Base-by-base conservation (phyloP, 768 basidiomycete species). In the Auricularia sp. region DNA sequence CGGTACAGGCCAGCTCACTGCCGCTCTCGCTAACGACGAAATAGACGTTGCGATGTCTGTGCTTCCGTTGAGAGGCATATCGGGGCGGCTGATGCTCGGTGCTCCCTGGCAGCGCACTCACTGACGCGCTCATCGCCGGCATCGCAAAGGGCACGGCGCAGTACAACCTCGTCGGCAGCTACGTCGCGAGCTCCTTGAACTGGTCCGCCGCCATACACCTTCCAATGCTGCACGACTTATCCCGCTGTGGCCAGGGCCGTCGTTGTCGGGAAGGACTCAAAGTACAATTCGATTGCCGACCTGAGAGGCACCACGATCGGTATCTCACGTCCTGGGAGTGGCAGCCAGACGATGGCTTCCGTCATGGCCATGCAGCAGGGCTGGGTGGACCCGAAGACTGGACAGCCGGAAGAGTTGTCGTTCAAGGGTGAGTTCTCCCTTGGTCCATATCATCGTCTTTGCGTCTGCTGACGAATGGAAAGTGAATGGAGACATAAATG, bases 271-370 rank as follows among this genome's bases (percentile, higher is more conserved):
- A 86, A 81, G 68, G 79, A 88, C 42, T 84, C 90, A 2, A 73
- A 80, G 64, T 94, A 85, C 73, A 77, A 91, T 51, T 77, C 77
- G 12, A 87, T 98, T 56, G 71, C 80, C 8, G 88, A 95, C 70
- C 79, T 98, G 12, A 80, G 87, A 67, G 91, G 85, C 3, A 90
- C 91, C 0, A 88, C 85, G 3, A 81, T 97, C 36, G 96, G 96
- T 3, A 96, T 98, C 62, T 96, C 93, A 33, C 79, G 96, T 44
- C 77, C 83, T 59, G 96, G 94, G 69, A 96, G 91, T 69, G 93
- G 93, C 29, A 90, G 88, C 67, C 90, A 95, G 72, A 93, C 91
- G 1, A 98, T 98, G 94, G 95, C 93, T 3, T 91, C 88, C 68
- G 93, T 97, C 33, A 91, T 97, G 90, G 91, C 91, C 3, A 76